phyloP scores from a whole-genome alignment of 1,284 basidiomycete genomes.

The Leccinum angustisporum region DNA sequence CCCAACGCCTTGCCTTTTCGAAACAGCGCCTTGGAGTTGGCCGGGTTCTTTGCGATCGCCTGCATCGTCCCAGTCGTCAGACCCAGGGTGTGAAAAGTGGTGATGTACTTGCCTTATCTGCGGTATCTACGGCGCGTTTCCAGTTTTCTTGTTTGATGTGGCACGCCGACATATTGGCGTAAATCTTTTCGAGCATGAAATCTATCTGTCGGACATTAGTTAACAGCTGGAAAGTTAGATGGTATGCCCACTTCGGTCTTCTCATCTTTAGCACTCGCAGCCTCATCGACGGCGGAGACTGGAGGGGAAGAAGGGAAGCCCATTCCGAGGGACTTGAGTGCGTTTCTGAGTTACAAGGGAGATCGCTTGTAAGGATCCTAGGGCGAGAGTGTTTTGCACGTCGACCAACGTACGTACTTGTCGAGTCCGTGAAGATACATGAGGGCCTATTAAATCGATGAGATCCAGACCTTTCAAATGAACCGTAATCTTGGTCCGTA shows the following conservation, averaged over 20 bases:
- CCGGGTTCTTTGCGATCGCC: slow-evolving; percentile 70
- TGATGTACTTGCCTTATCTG: slow-evolving; percentile 56
- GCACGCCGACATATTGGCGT: slow-evolving; percentile 78
- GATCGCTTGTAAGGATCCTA: not conserved
- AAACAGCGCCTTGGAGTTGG: slow-evolving; percentile 76
- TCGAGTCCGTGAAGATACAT: slow-evolving; percentile 71
- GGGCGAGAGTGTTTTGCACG: not conserved
- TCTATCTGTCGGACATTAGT: slow-evolving; percentile 51
- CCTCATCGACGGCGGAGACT: slow-evolving; percentile 34
- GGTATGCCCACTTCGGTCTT: slow-evolving; percentile 48
- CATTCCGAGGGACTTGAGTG: slow-evolving; percentile 49
- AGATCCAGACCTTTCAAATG: not conserved
- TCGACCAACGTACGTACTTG: slow-evolving; percentile 45
- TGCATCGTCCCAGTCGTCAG: slow-evolving; percentile 28
- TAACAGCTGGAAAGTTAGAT: not conserved
- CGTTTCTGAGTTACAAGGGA: slow-evolving; percentile 40
- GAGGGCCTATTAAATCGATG: slow-evolving; percentile 46
- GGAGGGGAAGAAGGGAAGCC: slow-evolving; percentile 12
- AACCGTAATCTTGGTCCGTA: slow-evolving; percentile 27
- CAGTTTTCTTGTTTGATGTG: slow-evolving; percentile 76
- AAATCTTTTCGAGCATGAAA: slow-evolving; percentile 73
- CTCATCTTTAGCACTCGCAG: slow-evolving; percentile 43
- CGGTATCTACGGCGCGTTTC: slow-evolving; percentile 71
- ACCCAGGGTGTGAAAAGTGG: not conserved
- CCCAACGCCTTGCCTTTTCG: slow-evolving; percentile 77